Evolutionary conservation across 164 flowering plant genomes (phyloP).

Genomic region (Chimonanthus praecox): DNA sequence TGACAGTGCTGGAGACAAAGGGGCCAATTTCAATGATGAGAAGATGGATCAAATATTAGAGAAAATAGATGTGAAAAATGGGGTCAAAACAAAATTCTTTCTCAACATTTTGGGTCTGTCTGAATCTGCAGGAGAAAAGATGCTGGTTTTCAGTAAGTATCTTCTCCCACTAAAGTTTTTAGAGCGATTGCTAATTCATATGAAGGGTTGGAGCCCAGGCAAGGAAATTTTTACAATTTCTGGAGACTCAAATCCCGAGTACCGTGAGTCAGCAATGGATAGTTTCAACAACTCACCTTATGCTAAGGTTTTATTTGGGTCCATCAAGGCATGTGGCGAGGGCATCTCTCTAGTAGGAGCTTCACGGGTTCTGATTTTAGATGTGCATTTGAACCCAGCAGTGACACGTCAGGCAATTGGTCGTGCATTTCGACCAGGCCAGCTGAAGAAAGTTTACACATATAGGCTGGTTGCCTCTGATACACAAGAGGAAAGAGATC

Average conservation of each 20-base stretch:
- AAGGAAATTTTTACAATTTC: conserved; percentile 60
- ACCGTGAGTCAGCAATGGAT: conserved; percentile 59
- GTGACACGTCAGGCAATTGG: conserved; percentile 85
- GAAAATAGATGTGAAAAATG: conserved; percentile 50
- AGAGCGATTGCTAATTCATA: conserved; percentile 44
- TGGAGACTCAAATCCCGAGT: conserved; percentile 62
- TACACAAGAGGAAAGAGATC: conserved; percentile 78
- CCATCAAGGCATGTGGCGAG: conserved; percentile 91
- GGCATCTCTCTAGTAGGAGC: conserved; percentile 94
- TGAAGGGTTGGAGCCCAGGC: conserved; percentile 58
- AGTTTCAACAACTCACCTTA: conserved; percentile 59
- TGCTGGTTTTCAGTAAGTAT: conserved; percentile 76
- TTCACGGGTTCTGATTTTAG: conserved; percentile 66
- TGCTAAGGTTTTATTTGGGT: conserved; percentile 66
- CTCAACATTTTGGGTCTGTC: conserved; percentile 55
- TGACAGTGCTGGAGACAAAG: conserved; percentile 27
- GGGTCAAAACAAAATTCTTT: conserved; percentile 78
- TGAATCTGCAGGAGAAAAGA: conserved; percentile 64
- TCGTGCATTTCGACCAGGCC: conserved; percentile 94
- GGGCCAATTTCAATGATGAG: conserved; percentile 12
- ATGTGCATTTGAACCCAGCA: conserved; percentile 29
- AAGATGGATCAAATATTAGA: conserved; percentile 36
- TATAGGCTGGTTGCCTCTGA: conserved; percentile 75
- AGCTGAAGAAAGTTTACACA: conserved; percentile 52
- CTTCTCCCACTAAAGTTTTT: conserved; percentile 69